A percentile compares a stretch with the other conserved stretches of the same genome.
These are phyloP conservation scores for Termitomyces sp. DNA, from an alignment of 768 basidiomycete genomes.

Conservation along the genomic window DNA sequence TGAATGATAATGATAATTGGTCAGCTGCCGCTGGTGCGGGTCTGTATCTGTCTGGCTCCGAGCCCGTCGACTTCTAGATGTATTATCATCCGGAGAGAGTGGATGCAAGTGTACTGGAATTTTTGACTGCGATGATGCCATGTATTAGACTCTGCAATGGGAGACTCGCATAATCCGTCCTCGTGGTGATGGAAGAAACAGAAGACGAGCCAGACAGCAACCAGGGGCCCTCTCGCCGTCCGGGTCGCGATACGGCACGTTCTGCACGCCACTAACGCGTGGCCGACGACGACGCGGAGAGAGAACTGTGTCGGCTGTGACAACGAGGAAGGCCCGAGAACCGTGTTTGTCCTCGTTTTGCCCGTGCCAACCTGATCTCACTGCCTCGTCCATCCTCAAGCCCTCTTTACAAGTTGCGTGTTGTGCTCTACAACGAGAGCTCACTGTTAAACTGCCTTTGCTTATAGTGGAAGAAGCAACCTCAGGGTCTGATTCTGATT, in stretches of 20 bases:
- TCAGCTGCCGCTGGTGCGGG: constrained; percentile 22
- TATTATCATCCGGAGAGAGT: constrained; percentile 50
- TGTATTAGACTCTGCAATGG: constrained; percentile 8
- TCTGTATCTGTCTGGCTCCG: constrained; percentile 32
- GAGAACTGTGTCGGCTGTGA: background rate
- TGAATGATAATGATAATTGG: constrained; percentile 61
- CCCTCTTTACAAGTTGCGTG: constrained; percentile 3
- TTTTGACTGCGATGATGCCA: constrained; percentile 35
- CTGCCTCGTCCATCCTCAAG: background rate
- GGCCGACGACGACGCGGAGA: background rate
- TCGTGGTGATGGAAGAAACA: constrained; percentile 2
- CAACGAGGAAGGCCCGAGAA: background rate
- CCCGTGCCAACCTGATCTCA: background rate
- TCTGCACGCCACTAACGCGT: constrained; percentile 3
- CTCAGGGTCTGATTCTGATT: constrained; percentile 92
- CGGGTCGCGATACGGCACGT: background rate
- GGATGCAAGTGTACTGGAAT: constrained; percentile 71
- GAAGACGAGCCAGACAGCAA: background rate
- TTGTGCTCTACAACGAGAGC: background rate
- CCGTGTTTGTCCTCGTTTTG: constrained; percentile 6
- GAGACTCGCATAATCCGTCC: constrained; percentile 3
- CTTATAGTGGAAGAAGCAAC: constrained; percentile 77
- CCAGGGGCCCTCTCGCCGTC: background rate
- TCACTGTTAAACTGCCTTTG: background rate
- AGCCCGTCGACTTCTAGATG: constrained; percentile 41